These are phyloP conservation scores for Ophiostoma fasciatum DNA, from an alignment of 2,329 filamentous ascomycete species.

Conservation along the genomic window DNA sequence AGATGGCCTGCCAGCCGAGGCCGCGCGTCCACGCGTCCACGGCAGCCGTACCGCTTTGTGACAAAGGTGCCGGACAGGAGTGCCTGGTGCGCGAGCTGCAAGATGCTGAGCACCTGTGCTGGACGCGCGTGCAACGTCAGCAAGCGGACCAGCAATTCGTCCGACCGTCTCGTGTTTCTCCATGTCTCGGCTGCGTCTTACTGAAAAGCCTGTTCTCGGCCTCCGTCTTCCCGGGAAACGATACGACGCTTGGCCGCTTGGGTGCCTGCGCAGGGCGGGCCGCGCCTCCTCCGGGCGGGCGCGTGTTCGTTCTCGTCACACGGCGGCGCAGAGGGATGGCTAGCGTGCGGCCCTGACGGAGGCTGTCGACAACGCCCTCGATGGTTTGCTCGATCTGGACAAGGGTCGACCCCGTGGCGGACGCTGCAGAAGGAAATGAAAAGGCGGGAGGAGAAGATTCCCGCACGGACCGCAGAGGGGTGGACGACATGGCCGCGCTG, in stretches of 20 bases:
- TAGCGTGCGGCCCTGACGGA: slow-evolving; percentile 26
- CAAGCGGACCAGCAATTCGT: no score
- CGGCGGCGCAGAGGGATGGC: slow-evolving; percentile 29
- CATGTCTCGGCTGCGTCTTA: no score
- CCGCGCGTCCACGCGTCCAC: no score
- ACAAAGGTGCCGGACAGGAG: slow-evolving; percentile 37
- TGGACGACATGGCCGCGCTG: no score
- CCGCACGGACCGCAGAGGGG: no score
- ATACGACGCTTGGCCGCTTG: neutral
- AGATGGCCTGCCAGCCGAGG: no score
- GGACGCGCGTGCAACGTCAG: no score
- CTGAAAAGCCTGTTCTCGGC: slow-evolving; percentile 38
- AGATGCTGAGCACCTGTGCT: slow-evolving; percentile 43
- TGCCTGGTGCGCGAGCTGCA: slow-evolving; percentile 45
- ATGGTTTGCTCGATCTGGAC: slow-evolving; percentile 42
- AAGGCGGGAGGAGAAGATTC: no score
- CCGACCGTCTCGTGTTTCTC: no score
- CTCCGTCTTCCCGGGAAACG: slow-evolving; percentile 32
- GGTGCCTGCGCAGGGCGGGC: no score
- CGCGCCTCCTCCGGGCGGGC: neutral
- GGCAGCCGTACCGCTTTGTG: slow-evolving; percentile 44
- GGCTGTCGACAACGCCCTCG: slow-evolving; percentile 32
- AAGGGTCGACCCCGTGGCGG: no score
- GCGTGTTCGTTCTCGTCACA: neutral
- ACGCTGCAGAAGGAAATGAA: no score